phyloP scores from a whole-genome alignment of 768 basidiomycete species.

The Lentinula sp. region DNA sequence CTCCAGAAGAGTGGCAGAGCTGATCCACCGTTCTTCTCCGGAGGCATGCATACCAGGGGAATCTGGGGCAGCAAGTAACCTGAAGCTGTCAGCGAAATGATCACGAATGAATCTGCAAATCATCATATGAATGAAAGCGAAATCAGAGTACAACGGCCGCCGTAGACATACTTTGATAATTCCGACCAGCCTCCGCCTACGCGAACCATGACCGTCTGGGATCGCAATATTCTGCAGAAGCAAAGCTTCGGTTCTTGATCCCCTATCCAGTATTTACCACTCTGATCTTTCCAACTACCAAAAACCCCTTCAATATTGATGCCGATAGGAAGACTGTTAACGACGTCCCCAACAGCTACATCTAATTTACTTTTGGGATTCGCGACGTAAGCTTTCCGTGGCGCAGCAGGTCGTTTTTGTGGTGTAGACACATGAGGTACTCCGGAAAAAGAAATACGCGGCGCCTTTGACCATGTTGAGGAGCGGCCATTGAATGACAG shows the following conservation, averaged over 20 bases:
- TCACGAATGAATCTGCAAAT: conserved; percentile 71
- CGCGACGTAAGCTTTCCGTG: conserved; percentile 71
- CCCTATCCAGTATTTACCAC: conserved; percentile 96
- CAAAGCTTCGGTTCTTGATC: conserved; percentile 85
- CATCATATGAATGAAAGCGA: conserved; percentile 2
- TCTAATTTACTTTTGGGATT: conserved; percentile 91
- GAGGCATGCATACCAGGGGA: conserved; percentile 39
- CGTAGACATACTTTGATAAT: conserved; percentile 67
- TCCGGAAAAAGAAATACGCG: conserved; percentile 52
- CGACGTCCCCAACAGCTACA: conserved; percentile 86
- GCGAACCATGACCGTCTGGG: conserved; percentile 93
- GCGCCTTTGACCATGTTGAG: conserved; percentile 66
- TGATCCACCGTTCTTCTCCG: conserved; percentile 80
- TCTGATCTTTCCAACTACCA: conserved; percentile 87
- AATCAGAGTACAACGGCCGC: neutral
- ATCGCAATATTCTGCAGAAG: conserved; percentile 87
- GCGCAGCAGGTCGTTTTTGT: conserved; percentile 29
- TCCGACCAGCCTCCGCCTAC: conserved; percentile 95
- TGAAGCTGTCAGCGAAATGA: conserved; percentile 81
- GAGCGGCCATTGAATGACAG: conserved; percentile 29
- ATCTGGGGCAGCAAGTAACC: conserved; percentile 49
- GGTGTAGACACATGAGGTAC: conserved; percentile 42
- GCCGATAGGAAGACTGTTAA: conserved; percentile 81
- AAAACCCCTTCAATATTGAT: conserved; percentile 78
- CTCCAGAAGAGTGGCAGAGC: conserved; percentile 65